A percentile compares a stretch with the other conserved stretches of the same genome.
Conservation (phyloP, 2,329 filamentous ascomycete species). For the Graphilbum fragrans region DNA sequence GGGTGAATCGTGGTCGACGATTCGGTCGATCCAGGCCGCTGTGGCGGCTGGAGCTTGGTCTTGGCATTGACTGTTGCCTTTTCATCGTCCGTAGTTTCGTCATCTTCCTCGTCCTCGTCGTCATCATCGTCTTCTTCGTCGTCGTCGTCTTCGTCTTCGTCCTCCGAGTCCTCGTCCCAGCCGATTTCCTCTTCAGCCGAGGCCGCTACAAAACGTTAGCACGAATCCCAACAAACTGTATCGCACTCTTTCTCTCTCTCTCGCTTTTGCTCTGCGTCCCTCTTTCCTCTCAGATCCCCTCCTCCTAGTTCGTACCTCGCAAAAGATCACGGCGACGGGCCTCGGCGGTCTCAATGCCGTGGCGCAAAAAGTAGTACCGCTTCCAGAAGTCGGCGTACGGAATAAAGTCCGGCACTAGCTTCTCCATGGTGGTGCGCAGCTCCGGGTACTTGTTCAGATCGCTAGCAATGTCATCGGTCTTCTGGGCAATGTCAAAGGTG, state of each 20-base stretch:
- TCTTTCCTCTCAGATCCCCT: too few species aligned
- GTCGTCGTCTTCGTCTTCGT: conserved; percentile 50
- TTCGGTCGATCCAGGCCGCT: conserved; percentile 34
- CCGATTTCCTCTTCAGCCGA: conserved; percentile 59
- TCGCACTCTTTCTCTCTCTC: too few species aligned
- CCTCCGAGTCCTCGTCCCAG: conserved; percentile 47
- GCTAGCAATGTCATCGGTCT: conserved; percentile 69
- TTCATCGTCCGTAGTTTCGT: conserved; percentile 14
- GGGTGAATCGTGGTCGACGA: conserved; percentile 52
- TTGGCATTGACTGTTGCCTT: too few species aligned
- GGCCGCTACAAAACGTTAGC: conserved; percentile 39
- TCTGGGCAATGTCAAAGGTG: conserved; percentile 67
- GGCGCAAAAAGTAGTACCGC: conserved; percentile 87
- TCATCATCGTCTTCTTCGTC: conserved; percentile 21
- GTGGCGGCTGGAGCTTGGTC: background rate
- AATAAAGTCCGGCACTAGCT: conserved; percentile 85
- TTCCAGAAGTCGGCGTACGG: conserved; percentile 86
- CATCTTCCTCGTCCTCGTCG: conserved; percentile 39
- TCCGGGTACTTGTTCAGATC: conserved; percentile 83
- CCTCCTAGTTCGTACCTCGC: conserved; percentile 71
- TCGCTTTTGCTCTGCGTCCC: too few species aligned
- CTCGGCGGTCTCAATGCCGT: conserved; percentile 89
- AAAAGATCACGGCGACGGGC: conserved; percentile 76
- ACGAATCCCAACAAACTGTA: background rate
- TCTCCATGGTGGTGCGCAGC: conserved; percentile 82